These are phyloP conservation scores for Polytrichum commune DNA, from an alignment of 225 moss, liverwort and hornwort species.

Conservation along the genomic window DNA sequence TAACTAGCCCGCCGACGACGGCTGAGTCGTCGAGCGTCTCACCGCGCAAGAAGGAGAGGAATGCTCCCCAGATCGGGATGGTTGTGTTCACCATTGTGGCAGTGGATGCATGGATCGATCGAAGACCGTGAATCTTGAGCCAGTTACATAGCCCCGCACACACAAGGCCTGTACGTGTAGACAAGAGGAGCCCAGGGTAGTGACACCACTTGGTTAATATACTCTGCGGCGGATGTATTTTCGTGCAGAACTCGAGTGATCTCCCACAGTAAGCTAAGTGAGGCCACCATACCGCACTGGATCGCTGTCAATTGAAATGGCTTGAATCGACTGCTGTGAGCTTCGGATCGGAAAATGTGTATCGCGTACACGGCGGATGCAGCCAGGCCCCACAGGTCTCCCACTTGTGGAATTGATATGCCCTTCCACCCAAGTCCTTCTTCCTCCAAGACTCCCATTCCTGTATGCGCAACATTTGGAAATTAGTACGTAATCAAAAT, in stretches of 20 bases:
- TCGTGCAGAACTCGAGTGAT: slow-evolving; percentile 37
- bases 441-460: slow-evolving; percentile 91
- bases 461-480: slow-evolving; percentile 21
- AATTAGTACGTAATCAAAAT: background rate
- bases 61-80: slow-evolving; percentile 87
- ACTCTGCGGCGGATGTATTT: slow-evolving; percentile 25
- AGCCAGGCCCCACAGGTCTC: slow-evolving; percentile 74
- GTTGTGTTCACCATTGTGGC: slow-evolving; percentile 84
- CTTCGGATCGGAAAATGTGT: slow-evolving; percentile 81
- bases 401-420: slow-evolving; percentile 65
- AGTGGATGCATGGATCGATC: slow-evolving; percentile 74
- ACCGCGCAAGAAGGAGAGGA: slow-evolving; percentile 53
- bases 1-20: slow-evolving; percentile 54
- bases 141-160: slow-evolving; percentile 74
- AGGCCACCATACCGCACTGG: slow-evolving; percentile 62
- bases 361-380: slow-evolving; percentile 65
- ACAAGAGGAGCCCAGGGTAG: slow-evolving; percentile 80
- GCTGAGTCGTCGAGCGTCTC: slow-evolving; percentile 57
- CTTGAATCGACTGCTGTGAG: slow-evolving; percentile 47
- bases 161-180: slow-evolving; percentile 71
- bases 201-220: slow-evolving; percentile 41
- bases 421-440: slow-evolving; percentile 89
- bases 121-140: slow-evolving; percentile 79
- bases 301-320: slow-evolving; percentile 71
- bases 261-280: slow-evolving; percentile 70